A percentile compares a stretch with the other conserved stretches of the same genome.
Evolutionary conservation across 257 asterid species (phyloP).

Genomic region (Galeopsis tetrahit): DNA sequence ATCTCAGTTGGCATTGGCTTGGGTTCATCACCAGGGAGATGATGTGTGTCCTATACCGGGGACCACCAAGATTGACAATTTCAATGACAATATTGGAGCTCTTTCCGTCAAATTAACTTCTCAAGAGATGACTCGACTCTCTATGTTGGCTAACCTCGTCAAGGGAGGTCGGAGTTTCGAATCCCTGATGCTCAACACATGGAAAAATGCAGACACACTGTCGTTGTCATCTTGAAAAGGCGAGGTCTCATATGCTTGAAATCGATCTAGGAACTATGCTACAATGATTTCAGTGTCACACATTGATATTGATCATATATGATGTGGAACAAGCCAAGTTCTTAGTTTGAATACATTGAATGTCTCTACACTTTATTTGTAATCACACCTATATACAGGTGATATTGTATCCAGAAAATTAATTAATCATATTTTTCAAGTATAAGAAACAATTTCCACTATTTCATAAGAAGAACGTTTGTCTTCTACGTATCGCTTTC

Average conservation of each 20-base stretch:
- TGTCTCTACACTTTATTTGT: too few relatives aligned
- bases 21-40: slow-evolving; percentile 56
- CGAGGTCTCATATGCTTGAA: not conserved
- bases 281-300: not conserved
- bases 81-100: slow-evolving; percentile 45
- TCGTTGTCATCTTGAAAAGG: slow-evolving; percentile 40
- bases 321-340: too few relatives aligned
- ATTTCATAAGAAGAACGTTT: too few relatives aligned
- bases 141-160: slow-evolving; percentile 28
- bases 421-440: too few relatives aligned
- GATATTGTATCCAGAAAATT: too few relatives aligned
- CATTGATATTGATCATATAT: too few relatives aligned
- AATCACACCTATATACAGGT: too few relatives aligned
- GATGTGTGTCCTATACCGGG: slow-evolving; percentile 57
- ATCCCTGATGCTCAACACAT: slow-evolving; percentile 22
- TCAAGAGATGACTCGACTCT: slow-evolving; percentile 41
- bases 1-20: slow-evolving; percentile 54
- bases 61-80: slow-evolving; percentile 50
- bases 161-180: slow-evolving; percentile 31
- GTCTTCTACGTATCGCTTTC: too few relatives aligned
- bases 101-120: slow-evolving; percentile 35
- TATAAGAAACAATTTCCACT: too few relatives aligned
- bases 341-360: too few relatives aligned
- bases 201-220: slow-evolving; percentile 35
- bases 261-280: not conserved